Evolutionary conservation across 2,329 filamentous ascomycete genomes (phyloP), one percentile per base, ranked within the genome.

Genomic region (Aspergillus sp.): DNA sequence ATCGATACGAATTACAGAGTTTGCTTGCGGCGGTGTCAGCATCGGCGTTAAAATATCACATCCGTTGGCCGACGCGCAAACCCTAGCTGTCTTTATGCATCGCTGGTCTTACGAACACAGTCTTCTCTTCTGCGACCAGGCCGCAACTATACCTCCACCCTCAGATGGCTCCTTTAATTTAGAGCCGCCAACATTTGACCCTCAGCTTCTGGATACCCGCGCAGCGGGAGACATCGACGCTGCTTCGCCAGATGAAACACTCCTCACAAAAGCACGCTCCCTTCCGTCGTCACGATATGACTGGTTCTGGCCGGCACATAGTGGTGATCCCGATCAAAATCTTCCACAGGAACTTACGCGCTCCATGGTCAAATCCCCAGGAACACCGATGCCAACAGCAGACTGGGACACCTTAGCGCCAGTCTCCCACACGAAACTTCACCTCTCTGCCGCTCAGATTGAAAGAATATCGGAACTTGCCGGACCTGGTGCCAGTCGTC

Each of bases 231-330:
- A 67, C 47, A 64, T 70, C 53, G 60, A 69, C 45, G 55, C 51
- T 11, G n/a, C 68, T n/a, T 50, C 34, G 1, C 47, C 61, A 1
- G 63, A 64, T 4, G 63, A 72, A 0, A 64, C 72, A n/a, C 56
- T 68, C 3, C 60, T 69, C 5, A 62, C 66, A 5, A 50, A 72
- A 19, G 57, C 63, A 7, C 61, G 64, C 2, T 33, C 19, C 6
- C 63, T 83, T 5, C 79, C 80, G 1, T 67, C 78, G 54, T 75
- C 81, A 61, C 74, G 80, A 6, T 81, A 74, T 56, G 77, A 82
- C 66, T 82, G 79, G 76, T 83, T 77, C 77, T 67, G 51, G 40
- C 34, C 42, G 39, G 33, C 27, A 45, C 52, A 53, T 54, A 52
- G 57, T 54, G 47, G 40, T 4, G 63, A 52, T 55, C 45, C 54